Evolutionary conservation across 352 stramenopile species (phyloP).

Genomic region (Aphanomyces invadans): DNA sequence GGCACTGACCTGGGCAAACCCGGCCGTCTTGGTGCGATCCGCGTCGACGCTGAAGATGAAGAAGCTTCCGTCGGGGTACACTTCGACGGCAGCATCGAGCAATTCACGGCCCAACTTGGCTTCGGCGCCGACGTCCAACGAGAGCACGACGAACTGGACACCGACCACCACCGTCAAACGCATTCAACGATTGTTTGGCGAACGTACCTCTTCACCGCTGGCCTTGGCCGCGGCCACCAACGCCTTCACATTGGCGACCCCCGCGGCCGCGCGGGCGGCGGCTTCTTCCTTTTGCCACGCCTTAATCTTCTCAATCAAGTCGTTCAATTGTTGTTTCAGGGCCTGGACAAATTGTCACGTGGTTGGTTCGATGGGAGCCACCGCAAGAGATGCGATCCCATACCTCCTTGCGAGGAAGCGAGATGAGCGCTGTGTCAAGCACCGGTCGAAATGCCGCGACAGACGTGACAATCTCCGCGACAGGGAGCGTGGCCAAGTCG

Average conservation of each 20-base stretch:
- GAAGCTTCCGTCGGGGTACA: slow-evolving; percentile 80
- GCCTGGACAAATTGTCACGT: slow-evolving; percentile 17
- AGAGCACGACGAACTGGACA: slow-evolving; percentile 77
- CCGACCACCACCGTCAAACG: neutral
- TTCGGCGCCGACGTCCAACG: slow-evolving; percentile 90
- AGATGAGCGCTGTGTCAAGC: slow-evolving; percentile 83
- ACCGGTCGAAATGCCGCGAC: slow-evolving; percentile 89
- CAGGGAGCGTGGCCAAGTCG: slow-evolving; percentile 58
- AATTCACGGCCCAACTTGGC: slow-evolving; percentile 93
- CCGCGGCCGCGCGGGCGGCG: slow-evolving; percentile 55
- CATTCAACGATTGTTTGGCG: too few species aligned
- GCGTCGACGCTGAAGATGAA: slow-evolving; percentile 90
- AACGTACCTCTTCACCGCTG: slow-evolving; percentile 35
- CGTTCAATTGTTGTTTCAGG: slow-evolving; percentile 65
- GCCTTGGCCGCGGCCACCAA: slow-evolving; percentile 53
- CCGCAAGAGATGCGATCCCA: too few species aligned
- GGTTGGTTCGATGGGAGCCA: neutral
- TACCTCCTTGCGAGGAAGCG: slow-evolving; percentile 86
- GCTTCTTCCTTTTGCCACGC: slow-evolving; percentile 74
- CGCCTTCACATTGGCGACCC: slow-evolving; percentile 47
- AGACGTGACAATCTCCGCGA: slow-evolving; percentile 72
- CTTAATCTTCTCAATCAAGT: slow-evolving; percentile 67
- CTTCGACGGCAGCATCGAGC: slow-evolving; percentile 82
- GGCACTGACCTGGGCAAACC: slow-evolving; percentile 89
- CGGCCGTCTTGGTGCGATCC: slow-evolving; percentile 88